These are phyloP conservation scores for Aspergillus cristatus DNA, from an alignment of 495 filamentous ascomycete species.

Conservation along the genomic window DNA sequence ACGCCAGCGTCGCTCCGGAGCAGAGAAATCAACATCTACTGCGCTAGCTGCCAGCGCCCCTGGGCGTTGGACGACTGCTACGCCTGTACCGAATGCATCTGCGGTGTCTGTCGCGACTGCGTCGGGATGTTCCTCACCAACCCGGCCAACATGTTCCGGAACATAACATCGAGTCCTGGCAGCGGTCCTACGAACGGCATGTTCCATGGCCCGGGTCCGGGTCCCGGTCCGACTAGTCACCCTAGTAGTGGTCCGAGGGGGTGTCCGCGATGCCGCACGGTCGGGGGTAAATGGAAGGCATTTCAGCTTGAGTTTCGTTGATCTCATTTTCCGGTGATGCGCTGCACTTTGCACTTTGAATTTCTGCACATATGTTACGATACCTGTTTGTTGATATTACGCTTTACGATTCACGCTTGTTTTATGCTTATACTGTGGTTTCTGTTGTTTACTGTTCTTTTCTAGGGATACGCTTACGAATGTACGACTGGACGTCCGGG, in stretches of 20 bases:
- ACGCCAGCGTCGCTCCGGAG: slow-evolving; percentile 34
- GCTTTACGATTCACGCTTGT: no score
- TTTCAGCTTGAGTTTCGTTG: slow-evolving; percentile 46
- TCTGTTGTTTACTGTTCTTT: no score
- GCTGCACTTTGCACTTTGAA: no score
- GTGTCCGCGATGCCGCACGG: slow-evolving; percentile 42
- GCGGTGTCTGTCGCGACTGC: slow-evolving; percentile 78
- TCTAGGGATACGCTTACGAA: no score
- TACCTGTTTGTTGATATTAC: no score
- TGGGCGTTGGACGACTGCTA: slow-evolving; percentile 71
- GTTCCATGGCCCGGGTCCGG: slow-evolving; percentile 1
- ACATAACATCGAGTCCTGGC: slow-evolving; percentile 33
- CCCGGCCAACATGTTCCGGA: slow-evolving; percentile 30
- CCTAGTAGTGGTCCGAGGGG: slow-evolving; percentile 31
- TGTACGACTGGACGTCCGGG: no score
- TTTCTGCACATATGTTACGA: no score
- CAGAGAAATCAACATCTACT: slow-evolving; percentile 73
- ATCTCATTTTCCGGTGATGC: slow-evolving; percentile 6
- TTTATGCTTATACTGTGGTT: no score
- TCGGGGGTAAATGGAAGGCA: slow-evolving; percentile 45
- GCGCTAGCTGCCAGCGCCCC: slow-evolving; percentile 67
- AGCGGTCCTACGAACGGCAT: slow-evolving; percentile 20
- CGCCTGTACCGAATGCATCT: slow-evolving; percentile 91
- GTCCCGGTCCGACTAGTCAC: slow-evolving; percentile 32
- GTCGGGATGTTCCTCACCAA: slow-evolving; percentile 64